These are phyloP conservation scores for Dictyostelium citrinum DNA, from an alignment of 78 protist genomes.

Conservation along the genomic window DNA sequence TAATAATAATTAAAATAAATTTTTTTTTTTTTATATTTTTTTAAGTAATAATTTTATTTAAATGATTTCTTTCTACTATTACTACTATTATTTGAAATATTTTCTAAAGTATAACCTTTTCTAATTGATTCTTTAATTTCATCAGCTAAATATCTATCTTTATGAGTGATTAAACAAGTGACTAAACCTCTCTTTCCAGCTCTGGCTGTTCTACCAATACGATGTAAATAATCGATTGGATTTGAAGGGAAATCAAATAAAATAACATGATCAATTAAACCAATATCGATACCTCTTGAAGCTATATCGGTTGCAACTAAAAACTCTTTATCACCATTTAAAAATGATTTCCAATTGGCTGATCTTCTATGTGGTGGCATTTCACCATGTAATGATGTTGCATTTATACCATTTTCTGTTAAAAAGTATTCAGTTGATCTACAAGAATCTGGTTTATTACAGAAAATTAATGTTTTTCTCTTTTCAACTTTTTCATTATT, in stretches of 20 bases:
- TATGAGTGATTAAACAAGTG: conserved; percentile 27
- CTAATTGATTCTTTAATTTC: conserved; percentile 57
- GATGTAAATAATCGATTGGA: conserved; percentile 87
- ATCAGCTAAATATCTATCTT: conserved; percentile 52
- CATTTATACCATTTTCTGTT: conserved; percentile 32
- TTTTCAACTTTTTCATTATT: too few species aligned
- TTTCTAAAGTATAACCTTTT: conserved; percentile 51
- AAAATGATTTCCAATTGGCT: conserved; percentile 33
- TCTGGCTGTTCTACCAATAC: conserved; percentile 90
- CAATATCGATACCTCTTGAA: conserved; percentile 86
- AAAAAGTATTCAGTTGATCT: conserved; percentile 75
- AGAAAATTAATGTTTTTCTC: conserved; percentile 43
- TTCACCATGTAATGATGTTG: conserved; percentile 69
- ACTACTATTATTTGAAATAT: neutral
- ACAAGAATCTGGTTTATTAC: conserved; percentile 65
- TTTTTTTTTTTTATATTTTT: too few species aligned
- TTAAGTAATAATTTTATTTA: too few species aligned
- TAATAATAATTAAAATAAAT: neutral
- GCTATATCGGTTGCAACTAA: conserved; percentile 87
- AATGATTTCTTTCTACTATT: neutral
- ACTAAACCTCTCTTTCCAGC: conserved; percentile 79
- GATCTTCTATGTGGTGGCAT: conserved; percentile 33
- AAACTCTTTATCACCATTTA: conserved; percentile 3
- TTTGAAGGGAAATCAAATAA: conserved; percentile 85
- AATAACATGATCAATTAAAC: conserved; percentile 69